Base-by-base conservation (phyloP, 208 protist species). In the Herpetomonas tarakana region DNA sequence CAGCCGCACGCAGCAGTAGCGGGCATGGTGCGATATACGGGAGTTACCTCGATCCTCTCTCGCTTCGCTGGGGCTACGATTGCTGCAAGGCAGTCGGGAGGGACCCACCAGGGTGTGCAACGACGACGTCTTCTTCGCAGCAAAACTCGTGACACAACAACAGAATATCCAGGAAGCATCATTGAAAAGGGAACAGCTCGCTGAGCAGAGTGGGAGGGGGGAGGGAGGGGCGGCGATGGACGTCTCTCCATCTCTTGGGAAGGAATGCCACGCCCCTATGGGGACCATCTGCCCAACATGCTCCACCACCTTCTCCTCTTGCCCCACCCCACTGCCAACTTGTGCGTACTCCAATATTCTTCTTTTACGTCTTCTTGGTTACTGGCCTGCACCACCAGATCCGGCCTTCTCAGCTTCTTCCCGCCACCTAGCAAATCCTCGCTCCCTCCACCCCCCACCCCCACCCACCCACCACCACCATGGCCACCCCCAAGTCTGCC, bases 21-120 rank as follows among this genome's bases (percentile, higher is more conserved):
- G 81, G 82, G 25, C 88, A 94, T 60, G 6, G 31, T n/a, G 62
- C 26, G 31, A 71, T 76, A 9, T 94, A 76, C 50, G 88, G 88
- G 31, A 93, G 86, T 57, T 91, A 86, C 46, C 91, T 92, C 53
- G 81, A 92, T 30, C 24, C 71, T 6, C 35, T 86, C 53, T 29
- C 22, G 1, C 35, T 41, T 6, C 35, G 35, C 9, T 95, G 89
- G 86, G 89, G 86, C 7, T 95, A 93, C 62, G 65, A 74, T 60
- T 95, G 89, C 68, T 95, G 89, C 56, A 68, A 68, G 22, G 57
- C 57, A 0, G 58, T 76, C 14, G 76, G 59, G 3, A 81, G 79
- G 39, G 80, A 91, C 52, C 76, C 80, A 18, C 56, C 62, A 2
- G 46, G 70, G 14, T 91, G 83, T 49, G 0, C 7, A 30, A 7